These are phyloP conservation scores for Beauveria australis DNA, from an alignment of 2,329 filamentous ascomycete species.

Conservation along the genomic window DNA sequence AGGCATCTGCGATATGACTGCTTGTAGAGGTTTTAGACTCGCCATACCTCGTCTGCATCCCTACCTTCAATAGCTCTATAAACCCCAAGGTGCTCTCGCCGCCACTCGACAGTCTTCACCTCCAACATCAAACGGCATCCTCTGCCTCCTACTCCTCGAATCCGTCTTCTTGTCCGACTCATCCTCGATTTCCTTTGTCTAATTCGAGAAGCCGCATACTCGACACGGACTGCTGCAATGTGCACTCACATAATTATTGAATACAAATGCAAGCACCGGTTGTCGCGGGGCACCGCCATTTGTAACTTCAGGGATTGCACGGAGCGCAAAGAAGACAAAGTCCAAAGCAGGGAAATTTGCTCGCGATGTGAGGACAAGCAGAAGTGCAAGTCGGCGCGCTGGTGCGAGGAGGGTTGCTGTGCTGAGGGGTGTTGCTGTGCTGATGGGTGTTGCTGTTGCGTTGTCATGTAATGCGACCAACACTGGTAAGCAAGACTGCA, in stretches of 20 bases:
- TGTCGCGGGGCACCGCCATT: slow-evolving; percentile 26
- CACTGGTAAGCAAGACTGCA: neutral
- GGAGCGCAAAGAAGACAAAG: slow-evolving; percentile 23
- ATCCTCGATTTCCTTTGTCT: neutral
- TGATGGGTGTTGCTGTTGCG: neutral
- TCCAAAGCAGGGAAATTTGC: slow-evolving; percentile 24
- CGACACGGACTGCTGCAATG: slow-evolving; percentile 17
- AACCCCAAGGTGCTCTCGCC: neutral
- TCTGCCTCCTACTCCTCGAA: neutral
- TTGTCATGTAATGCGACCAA: slow-evolving; percentile 5
- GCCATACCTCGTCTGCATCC: neutral
- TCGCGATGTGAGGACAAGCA: slow-evolving; percentile 26
- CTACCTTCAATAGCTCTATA: neutral
- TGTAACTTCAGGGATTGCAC: slow-evolving; percentile 26
- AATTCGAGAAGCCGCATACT: neutral
- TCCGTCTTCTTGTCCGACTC: neutral
- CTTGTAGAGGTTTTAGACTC: neutral
- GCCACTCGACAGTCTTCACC: neutral
- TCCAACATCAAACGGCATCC: neutral
- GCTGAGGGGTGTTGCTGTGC: slow-evolving; percentile 5
- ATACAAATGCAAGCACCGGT: slow-evolving; percentile 29
- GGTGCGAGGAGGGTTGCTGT: slow-evolving; percentile 29
- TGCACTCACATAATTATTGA: slow-evolving; percentile 26
- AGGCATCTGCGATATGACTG: neutral
- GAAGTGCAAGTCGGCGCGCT: slow-evolving; percentile 25